These are phyloP conservation scores for Picea glauca DNA, from an alignment of 75 land plant genomes.

Conservation along the genomic window DNA sequence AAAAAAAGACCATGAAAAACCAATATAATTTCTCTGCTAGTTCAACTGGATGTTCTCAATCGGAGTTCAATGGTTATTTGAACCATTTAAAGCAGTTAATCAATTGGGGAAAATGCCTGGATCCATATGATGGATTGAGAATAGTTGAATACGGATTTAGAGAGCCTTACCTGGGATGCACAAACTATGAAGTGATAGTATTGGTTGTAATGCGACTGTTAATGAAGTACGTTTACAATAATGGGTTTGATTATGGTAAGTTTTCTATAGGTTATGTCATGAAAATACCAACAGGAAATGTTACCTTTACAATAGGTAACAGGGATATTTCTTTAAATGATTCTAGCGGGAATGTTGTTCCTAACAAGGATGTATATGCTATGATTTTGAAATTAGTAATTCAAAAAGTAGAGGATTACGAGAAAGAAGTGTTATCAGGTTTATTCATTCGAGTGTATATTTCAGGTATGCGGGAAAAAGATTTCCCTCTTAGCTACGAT, in stretches of 20 bases:
- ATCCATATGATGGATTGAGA: constrained; percentile 1
- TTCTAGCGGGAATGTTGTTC: neutral
- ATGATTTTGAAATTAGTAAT: neutral
- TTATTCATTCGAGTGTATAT: neutral
- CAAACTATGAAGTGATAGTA: neutral
- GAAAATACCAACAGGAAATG: neutral
- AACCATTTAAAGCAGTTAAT: neutral
- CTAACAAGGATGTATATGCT: neutral
- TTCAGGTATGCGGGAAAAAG: neutral
- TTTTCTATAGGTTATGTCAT: constrained; percentile 8
- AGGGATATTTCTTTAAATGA: neutral
- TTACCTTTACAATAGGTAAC: neutral
- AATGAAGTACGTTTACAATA: neutral
- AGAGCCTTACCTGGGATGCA: neutral
- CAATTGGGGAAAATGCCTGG: neutral
- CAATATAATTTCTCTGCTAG: neutral
- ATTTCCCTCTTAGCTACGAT: neutral
- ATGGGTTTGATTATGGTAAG: neutral
- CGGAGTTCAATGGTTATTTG: neutral
- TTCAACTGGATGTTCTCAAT: neutral
- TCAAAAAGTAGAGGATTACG: neutral
- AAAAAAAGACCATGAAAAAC: too few relatives aligned
- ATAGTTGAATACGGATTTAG: neutral
- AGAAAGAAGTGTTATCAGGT: neutral
- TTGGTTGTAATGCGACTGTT: neutral